Evolutionary conservation across 1,284 basidiomycete genomes (phyloP), one percentile per base, ranked within the genome.

Genomic region (Trichosporon asahii): DNA sequence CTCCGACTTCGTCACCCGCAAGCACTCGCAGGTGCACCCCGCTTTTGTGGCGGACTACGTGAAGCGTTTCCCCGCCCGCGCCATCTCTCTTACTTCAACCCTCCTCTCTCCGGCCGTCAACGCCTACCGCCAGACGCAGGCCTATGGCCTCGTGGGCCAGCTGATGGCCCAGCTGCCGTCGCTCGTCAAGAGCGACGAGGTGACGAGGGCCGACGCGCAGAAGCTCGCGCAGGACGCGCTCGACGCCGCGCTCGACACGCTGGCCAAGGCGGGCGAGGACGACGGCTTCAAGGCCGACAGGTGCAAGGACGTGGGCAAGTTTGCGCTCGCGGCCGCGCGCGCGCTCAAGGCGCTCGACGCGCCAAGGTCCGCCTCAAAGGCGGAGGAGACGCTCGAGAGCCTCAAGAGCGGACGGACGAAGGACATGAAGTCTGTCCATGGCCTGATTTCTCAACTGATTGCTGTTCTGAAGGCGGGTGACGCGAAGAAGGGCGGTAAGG

Each of bases 1-100:
- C 25, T 77, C 85, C 18, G 93, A 95, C 82, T 97, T 93, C 79
- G 85, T 91, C 69, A 88, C 88, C 9, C 88, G 92, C 70, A 97
- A 96, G 83, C 87, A 89, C 57, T 94, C 92, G 4, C 85, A 88
- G 40, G 85, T 97, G 63, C 91, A 91, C 75, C 83, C 88, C 1
- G 83, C 84, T 46, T 95, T 97, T 85, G 89, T 98, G 82, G 86
- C 89, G 68, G 92, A 94, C 66, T 91, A 92, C 76, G 86, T 92
- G 69, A 87, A 87, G 33, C 89, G 92, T 49, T 88, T 89, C 83
- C 89, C 92, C 0, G 72, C 82, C 8, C 83, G 86, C 6, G 92
- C 88, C 8, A 95, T 94, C 92, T 81, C 66, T 75, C 49, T 82
- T 94, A 35, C 88, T 89, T 14, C 80, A 85, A 15, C 86, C 88